A percentile compares a stretch with the other conserved stretches of the same genome.
phyloP scores from a whole-genome alignment of 2,329 filamentous ascomycete species.

The Microcyclospora tardicrescens region DNA sequence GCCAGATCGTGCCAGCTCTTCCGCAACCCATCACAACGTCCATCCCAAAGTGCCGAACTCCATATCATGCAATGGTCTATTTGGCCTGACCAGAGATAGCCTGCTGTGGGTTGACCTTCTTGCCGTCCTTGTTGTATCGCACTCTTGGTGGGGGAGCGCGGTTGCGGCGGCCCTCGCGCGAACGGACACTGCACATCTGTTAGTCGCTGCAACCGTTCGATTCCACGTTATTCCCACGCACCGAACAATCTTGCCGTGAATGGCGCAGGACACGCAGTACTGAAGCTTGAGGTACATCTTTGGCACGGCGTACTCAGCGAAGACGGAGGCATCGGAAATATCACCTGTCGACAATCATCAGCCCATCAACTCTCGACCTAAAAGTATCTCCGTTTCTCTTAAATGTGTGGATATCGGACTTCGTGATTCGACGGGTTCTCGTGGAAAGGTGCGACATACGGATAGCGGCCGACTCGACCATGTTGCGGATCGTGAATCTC shows the following conservation, averaged over 20 bases:
- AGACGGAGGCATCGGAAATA: conserved; percentile 99
- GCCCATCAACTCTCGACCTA: conserved; percentile 3
- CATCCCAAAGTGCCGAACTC: too few species aligned
- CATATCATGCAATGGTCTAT: too few species aligned
- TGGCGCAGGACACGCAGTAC: conserved; percentile 99
- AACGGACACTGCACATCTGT: conserved; percentile 67
- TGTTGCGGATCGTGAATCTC: conserved; percentile 99
- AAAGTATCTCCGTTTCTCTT: conserved; percentile 1
- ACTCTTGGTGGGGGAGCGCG: conserved; percentile 94
- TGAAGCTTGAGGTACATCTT: conserved; percentile 99
- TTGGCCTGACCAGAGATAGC: conserved; percentile 37
- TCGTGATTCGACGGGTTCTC: not conserved
- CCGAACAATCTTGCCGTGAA: conserved; percentile 99
- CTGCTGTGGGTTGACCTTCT: conserved; percentile 93
- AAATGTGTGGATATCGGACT: not conserved
- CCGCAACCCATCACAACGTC: too few species aligned
- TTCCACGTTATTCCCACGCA: conserved; percentile 45
- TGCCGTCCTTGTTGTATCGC: conserved; percentile 99
- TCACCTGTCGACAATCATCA: conserved; percentile 55
- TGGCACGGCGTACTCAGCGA: conserved; percentile 97
- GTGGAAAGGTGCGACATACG: conserved; percentile 53
- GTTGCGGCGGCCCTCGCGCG: conserved; percentile 93
- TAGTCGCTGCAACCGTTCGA: conserved; percentile 1
- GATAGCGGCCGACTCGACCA: conserved; percentile 99
- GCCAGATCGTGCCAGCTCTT: too few species aligned